These are phyloP conservation scores for Plasmodium inui DNA, from an alignment of 169 alveolate genomes.

Conservation along the genomic window DNA sequence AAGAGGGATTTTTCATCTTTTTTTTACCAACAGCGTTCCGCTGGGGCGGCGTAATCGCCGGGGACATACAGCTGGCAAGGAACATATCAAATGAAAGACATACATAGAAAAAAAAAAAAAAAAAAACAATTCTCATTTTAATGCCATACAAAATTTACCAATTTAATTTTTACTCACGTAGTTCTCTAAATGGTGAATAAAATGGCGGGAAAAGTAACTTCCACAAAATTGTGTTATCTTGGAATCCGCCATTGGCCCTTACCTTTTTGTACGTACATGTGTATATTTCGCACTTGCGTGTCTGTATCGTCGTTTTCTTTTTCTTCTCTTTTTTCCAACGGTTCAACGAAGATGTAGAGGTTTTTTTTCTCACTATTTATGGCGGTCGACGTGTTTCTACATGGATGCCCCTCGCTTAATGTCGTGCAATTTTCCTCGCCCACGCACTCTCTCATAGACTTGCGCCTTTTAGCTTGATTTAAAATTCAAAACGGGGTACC, in stretches of 20 bases:
- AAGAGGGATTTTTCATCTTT: not conserved
- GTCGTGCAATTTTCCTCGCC: not conserved
- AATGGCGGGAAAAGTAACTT: not conserved
- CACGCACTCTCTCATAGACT: not conserved
- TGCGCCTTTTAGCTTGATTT: not conserved
- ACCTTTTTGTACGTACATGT: not conserved
- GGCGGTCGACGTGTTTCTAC: not conserved
- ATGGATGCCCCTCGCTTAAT: not conserved
- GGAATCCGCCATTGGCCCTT: not conserved
- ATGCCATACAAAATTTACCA: not conserved
- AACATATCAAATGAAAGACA: conserved; percentile 1
- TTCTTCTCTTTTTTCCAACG: not conserved
- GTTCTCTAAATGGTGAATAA: not conserved
- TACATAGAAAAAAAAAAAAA: not conserved
- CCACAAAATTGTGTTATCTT: not conserved
- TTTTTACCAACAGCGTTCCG: not conserved
- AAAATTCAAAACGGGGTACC: not conserved
- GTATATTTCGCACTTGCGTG: not conserved
- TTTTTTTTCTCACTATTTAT: not conserved
- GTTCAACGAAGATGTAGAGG: not conserved
- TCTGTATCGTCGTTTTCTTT: not conserved
- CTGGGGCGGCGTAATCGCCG: not conserved
- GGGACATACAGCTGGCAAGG: not conserved
- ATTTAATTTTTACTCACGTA: not conserved
- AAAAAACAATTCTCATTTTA: not conserved